Evolutionary conservation across 2,329 filamentous ascomycete genomes (phyloP).

Genomic region (Neobulgaria alba): DNA sequence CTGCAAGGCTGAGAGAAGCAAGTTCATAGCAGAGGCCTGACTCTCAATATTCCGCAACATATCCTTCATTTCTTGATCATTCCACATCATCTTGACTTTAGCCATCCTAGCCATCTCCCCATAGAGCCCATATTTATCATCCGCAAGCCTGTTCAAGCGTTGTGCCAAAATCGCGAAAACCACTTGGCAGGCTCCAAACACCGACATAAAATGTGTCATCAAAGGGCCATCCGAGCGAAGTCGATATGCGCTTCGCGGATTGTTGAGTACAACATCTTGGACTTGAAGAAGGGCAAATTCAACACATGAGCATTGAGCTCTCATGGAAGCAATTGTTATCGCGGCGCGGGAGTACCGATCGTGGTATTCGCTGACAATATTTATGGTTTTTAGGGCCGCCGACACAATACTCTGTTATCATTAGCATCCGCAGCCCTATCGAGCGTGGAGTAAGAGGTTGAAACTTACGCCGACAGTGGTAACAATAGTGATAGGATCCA

Average conservation of each 20-base stretch:
- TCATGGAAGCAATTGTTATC: constrained; percentile 2
- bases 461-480: neutral
- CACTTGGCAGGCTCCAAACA: constrained; percentile 1
- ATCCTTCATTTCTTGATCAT: constrained; percentile 3
- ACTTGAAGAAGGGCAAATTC: constrained; percentile 1
- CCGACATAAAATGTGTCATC: neutral
- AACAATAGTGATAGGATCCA: neutral
- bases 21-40: neutral
- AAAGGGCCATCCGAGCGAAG: neutral
- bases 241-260: neutral
- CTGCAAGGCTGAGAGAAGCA: neutral
- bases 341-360: neutral
- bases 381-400: neutral
- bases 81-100: neutral
- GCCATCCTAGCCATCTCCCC: neutral
- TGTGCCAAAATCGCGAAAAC: neutral
- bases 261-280: neutral
- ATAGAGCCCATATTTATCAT: neutral
- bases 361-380: neutral
- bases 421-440: neutral
- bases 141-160: neutral
- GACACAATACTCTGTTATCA: neutral
- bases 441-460: neutral
- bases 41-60: constrained; percentile 1
- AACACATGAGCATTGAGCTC: constrained; percentile 1